Percentiles rank a stretch among this genome's conserved stretches.
These are phyloP conservation scores for Rhynchospora pubera DNA, from an alignment of 176 grass and related monocot genomes.

Conservation along the genomic window DNA sequence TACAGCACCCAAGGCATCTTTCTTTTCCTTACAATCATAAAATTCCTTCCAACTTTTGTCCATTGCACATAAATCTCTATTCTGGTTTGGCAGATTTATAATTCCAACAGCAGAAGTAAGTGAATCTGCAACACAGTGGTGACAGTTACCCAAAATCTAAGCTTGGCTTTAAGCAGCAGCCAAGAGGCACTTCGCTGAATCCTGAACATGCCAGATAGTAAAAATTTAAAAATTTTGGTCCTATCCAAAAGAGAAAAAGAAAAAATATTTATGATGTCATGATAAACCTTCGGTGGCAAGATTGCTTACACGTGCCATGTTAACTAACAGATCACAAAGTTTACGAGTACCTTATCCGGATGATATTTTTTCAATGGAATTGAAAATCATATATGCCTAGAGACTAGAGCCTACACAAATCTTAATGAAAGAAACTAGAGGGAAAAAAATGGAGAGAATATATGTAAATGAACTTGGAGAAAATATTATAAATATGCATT, in stretches of 20 bases:
- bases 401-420: background rate
- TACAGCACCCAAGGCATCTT: background rate
- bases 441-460: background rate
- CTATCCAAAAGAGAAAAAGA: background rate
- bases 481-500: background rate
- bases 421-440: background rate
- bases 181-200: background rate
- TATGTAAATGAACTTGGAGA: background rate
- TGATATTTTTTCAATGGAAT: background rate
- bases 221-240: background rate
- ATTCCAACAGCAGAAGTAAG: background rate
- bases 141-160: background rate
- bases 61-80: background rate
- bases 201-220: background rate
- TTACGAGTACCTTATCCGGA: background rate
- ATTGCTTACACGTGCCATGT: constrained; percentile 6
- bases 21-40: background rate
- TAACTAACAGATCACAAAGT: background rate
- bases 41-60: background rate
- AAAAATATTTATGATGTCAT: background rate
- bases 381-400: no score
- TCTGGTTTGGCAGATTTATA: background rate
- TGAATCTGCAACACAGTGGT: background rate
- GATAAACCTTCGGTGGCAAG: background rate
- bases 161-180: background rate